Percentiles rank a stretch among this genome's conserved stretches.
Conservation (phyloP, 257 asterid genomes). For the Jacaranda copaia region DNA sequence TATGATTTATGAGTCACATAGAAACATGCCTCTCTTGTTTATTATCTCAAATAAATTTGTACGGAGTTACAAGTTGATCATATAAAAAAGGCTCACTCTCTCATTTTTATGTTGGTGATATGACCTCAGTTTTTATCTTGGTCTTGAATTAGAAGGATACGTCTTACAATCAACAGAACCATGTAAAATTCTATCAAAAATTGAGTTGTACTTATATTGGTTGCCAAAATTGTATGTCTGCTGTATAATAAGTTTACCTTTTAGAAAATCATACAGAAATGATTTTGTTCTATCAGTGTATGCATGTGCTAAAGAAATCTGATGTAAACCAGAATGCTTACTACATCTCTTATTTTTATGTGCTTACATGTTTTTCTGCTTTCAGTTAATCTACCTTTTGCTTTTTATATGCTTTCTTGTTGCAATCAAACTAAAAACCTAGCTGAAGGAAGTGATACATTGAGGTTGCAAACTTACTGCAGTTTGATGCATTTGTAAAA, state of each 20-base stretch:
- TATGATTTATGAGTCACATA: neutral
- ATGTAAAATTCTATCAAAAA: constrained; percentile 1
- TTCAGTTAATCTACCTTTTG: constrained; percentile 21
- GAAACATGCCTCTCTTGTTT: neutral
- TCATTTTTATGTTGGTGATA: constrained; percentile 2
- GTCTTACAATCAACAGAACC: neutral
- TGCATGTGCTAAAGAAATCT: constrained; percentile 1
- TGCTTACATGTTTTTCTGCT: constrained; percentile 15
- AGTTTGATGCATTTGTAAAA: neutral
- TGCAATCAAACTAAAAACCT: constrained; percentile 12
- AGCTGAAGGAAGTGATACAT: constrained; percentile 12
- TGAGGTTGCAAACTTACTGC: neutral
- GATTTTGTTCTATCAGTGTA: neutral
- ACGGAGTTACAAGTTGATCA: neutral
- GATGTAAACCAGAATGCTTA: neutral
- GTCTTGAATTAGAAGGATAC: constrained; percentile 16
- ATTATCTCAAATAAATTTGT: neutral
- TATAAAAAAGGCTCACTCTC: constrained; percentile 1
- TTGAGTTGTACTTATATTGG: neutral
- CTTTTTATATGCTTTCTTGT: neutral
- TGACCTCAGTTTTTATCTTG: constrained; percentile 6
- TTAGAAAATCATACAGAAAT: constrained; percentile 25
- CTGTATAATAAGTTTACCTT: neutral
- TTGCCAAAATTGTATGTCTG: neutral
- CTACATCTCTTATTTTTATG: neutral